These are phyloP conservation scores for Shiraia bambusicola DNA, from an alignment of 2,329 filamentous ascomycete species.

Conservation along the genomic window DNA sequence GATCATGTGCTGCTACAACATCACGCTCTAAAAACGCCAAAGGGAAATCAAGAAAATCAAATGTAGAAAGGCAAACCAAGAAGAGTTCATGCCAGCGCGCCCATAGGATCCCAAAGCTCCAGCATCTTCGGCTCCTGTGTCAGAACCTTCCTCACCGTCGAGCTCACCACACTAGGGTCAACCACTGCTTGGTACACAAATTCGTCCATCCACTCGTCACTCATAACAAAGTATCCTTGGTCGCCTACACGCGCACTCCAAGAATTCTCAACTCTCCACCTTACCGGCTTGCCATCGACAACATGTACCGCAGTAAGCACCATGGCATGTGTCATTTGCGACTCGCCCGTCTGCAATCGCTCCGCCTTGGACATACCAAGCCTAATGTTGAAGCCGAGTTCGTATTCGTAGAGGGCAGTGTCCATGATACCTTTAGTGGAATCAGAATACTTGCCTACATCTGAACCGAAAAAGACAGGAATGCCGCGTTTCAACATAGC, in stretches of 20 bases:
- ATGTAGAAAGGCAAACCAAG: neutral
- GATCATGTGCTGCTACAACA: neutral
- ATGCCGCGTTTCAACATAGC: constrained; percentile 75
- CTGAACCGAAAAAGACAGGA: constrained; percentile 85
- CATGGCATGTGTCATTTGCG: constrained; percentile 90
- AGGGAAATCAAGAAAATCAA: neutral
- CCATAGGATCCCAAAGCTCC: constrained; percentile 76
- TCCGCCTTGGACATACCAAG: constrained; percentile 76
- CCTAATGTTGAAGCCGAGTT: constrained; percentile 77
- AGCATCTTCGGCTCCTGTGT: constrained; percentile 66
- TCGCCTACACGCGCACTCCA: constrained; percentile 72
- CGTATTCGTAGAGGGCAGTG: constrained; percentile 72
- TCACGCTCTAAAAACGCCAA: neutral
- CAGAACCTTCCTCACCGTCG: constrained; percentile 69
- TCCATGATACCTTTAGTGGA: constrained; percentile 74
- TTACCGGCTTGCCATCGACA: constrained; percentile 63
- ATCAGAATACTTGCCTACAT: constrained; percentile 82
- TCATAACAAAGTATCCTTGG: constrained; percentile 89
- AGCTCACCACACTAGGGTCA: constrained; percentile 62
- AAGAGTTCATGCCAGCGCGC: constrained; percentile 59
- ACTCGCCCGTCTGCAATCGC: constrained; percentile 71
- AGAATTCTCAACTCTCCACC: constrained; percentile 86
- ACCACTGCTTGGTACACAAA: constrained; percentile 87
- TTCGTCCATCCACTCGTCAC: constrained; percentile 63
- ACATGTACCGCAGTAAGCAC: constrained; percentile 84